Evolutionary conservation across 495 filamentous ascomycete genomes (phyloP).

Genomic region (Bathelium albidoporum): DNA sequence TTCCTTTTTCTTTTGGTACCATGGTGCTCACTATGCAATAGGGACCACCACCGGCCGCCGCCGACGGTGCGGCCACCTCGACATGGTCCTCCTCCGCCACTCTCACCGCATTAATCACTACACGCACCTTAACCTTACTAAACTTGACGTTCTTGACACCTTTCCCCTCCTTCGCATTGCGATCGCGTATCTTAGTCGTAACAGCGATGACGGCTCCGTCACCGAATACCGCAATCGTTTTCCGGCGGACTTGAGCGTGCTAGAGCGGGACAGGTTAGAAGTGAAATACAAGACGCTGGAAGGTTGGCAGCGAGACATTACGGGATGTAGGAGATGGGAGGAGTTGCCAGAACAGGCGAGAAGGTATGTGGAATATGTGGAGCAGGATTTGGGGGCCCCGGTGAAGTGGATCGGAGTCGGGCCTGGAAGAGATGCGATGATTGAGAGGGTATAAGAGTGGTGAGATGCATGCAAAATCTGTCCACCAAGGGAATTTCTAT

Average conservation of each 20-base stretch:
- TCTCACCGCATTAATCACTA: constrained; percentile 35
- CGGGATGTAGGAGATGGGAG: constrained; percentile 47
- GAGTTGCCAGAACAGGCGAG: constrained; percentile 66
- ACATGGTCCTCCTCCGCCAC: constrained; percentile 78
- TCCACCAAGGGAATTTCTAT: too few species aligned
- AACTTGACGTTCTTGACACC: constrained; percentile 77
- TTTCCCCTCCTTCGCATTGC: constrained; percentile 74
- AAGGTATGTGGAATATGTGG: constrained; percentile 68
- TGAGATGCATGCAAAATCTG: neutral
- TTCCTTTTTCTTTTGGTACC: neutral
- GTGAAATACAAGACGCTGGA: constrained; percentile 63
- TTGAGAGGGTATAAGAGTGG: constrained; percentile 31
- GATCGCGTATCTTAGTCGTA: constrained; percentile 55
- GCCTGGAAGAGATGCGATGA: constrained; percentile 59
- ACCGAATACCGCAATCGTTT: constrained; percentile 33
- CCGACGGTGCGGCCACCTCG: constrained; percentile 82
- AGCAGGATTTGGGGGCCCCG: constrained; percentile 59
- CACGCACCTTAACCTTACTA: constrained; percentile 68
- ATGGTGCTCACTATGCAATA: neutral
- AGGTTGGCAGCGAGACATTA: constrained; percentile 69
- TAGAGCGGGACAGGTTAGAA: constrained; percentile 45
- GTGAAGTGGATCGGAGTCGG: constrained; percentile 75
- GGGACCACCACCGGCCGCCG: constrained; percentile 68
- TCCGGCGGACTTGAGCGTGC: constrained; percentile 56
- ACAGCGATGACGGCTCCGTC: constrained; percentile 37